Percentiles rank a stretch among this genome's conserved stretches.
These are phyloP conservation scores for Galium porrigens DNA, from an alignment of 305 asterid genomes.

Conservation along the genomic window DNA sequence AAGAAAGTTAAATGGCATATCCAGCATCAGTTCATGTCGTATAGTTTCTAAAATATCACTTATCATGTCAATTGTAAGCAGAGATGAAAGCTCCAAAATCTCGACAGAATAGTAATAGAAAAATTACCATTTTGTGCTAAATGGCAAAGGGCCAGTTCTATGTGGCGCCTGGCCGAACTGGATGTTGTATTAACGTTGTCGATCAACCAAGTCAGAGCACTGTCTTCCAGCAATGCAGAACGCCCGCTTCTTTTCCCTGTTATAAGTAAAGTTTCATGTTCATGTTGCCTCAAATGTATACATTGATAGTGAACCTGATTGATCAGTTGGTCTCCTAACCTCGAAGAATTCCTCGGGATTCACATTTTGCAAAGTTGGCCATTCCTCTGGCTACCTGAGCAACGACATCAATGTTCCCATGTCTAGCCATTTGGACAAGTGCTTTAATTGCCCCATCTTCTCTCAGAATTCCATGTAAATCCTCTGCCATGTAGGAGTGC, in stretches of 20 bases:
- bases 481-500: slow-evolving; percentile 32
- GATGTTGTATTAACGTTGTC: slow-evolving; percentile 42
- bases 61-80: background rate
- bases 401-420: slow-evolving; percentile 45
- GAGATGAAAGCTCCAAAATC: background rate
- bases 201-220: slow-evolving; percentile 58
- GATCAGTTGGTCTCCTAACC: slow-evolving; percentile 25
- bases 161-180: slow-evolving; percentile 58
- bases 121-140: slow-evolving; percentile 79
- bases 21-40: background rate
- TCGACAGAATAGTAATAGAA: background rate
- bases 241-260: slow-evolving; percentile 57
- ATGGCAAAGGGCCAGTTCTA: slow-evolving; percentile 85
- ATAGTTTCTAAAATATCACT: background rate
- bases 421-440: slow-evolving; percentile 46
- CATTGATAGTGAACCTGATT: background rate
- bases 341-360: slow-evolving; percentile 64
- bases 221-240: slow-evolving; percentile 65
- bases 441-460: slow-evolving; percentile 76
- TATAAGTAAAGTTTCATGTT: slow-evolving; percentile 16
- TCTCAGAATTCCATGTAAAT: slow-evolving; percentile 43
- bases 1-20: slow-evolving; percentile 11
- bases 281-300: background rate
- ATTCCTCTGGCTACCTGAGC: slow-evolving; percentile 86
- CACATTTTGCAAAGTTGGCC: slow-evolving; percentile 82